phyloP scores from a whole-genome alignment of 805 yeast genomes.

The Lachancea lanzarotensis region DNA sequence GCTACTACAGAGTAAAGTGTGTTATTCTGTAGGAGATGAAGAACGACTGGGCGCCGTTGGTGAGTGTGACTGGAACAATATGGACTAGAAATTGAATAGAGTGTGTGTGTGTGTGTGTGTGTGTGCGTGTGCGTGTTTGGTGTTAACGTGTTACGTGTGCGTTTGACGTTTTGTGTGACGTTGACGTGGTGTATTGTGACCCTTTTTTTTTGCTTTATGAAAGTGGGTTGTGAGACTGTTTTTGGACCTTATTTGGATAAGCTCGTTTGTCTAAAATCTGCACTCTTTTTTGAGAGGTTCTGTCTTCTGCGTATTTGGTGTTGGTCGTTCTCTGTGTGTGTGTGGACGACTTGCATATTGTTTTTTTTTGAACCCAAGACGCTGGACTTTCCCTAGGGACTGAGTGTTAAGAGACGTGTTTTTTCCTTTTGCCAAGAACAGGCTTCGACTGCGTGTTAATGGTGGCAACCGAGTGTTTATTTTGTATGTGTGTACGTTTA shows the following conservation, averaged over 20 bases:
- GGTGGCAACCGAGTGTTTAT: slow-evolving; percentile 4
- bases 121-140: neutral
- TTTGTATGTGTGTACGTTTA: slow-evolving; percentile 6
- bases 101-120: neutral
- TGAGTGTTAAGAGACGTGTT: too few relatives aligned
- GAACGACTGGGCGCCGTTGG: neutral
- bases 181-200: neutral
- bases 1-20: neutral
- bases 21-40: neutral
- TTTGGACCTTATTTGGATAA: too few relatives aligned
- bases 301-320: too few relatives aligned
- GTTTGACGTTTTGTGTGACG: neutral
- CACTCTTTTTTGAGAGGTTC: too few relatives aligned
- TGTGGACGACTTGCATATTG: too few relatives aligned
- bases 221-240: too few relatives aligned
- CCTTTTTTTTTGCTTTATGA: neutral
- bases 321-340: neutral
- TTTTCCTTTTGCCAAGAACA: too few relatives aligned
- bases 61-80: slow-evolving; percentile 10
- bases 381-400: too few relatives aligned
- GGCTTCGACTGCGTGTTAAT: neutral
- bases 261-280: too few relatives aligned
- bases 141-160: neutral
- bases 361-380: too few relatives aligned
- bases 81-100: neutral